Base-by-base conservation (phyloP, 2,329 filamentous ascomycete species). In the Leptographium lundbergii region DNA sequence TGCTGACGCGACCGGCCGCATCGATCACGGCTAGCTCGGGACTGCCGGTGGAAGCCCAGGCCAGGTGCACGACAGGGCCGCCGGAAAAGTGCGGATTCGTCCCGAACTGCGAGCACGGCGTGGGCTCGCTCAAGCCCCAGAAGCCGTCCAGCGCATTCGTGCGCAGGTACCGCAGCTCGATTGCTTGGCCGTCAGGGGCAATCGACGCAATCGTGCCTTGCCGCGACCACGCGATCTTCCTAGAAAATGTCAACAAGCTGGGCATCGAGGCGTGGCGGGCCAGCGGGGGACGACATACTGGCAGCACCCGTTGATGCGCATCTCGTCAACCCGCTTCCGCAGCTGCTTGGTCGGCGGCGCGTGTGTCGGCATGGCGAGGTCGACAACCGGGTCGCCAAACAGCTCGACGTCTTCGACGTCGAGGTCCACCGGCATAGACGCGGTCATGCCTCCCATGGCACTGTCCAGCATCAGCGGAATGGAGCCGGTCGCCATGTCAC, bases 21-120 rank as follows among this genome's bases (percentile, higher is more conserved):
- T 97, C 92, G 61, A 94, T 79, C 22, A 94, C 81, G 2, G 91
- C 91, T 58, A 99, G 77, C 65, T 97, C 94, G 2, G 86, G 84
- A 42, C 83, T 87, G 6, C 81, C 79, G 17, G 85, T 83, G 0
- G 77, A 73, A 56, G 88, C 88, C 90, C 91, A 97, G 57, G 83
- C 85, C 11, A 99, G 73, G 71, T 96, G 91, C 22, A 88, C 84
- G 48, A 96, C 77, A 4, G 81, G 84, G 34, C 83, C 83, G 1
- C 84, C 81, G 32, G 83, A 80, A 52, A 81, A 76, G 4, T 52
- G n/a, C 5, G 27, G 22, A n/a, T 80, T 75, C 52, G 81, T 79
- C 19, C 80, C 76, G 62, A 90, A 77, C 13, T 82, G 78, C n/a
- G 77, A 70, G 59, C 86, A 79, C 1, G 77, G 74, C 3, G 82